Percentiles rank a stretch among this genome's conserved stretches.
Conservation (phyloP, 768 basidiomycete genomes). For the Collybiopsis confluens region DNA sequence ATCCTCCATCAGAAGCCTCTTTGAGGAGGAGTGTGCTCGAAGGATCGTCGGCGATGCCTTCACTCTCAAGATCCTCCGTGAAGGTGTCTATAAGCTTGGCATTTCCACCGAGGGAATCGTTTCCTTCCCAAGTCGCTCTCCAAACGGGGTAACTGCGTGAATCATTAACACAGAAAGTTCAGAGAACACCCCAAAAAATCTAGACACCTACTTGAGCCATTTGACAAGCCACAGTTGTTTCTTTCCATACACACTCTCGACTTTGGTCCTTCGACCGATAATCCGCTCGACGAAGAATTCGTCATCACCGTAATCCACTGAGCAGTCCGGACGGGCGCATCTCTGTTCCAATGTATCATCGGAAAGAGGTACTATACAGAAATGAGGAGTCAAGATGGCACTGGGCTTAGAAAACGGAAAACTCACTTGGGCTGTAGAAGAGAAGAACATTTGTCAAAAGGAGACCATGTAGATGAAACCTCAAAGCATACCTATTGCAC, state of each 20-base stretch:
- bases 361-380: not conserved
- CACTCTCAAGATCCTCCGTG: not conserved
- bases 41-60: conserved; percentile 1
- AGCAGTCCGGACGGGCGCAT: conserved; percentile 3
- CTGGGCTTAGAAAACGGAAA: not conserved
- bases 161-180: not conserved
- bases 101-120: not conserved
- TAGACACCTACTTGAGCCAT: conserved; percentile 3
- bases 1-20: conserved; percentile 3
- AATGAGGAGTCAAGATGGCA: not conserved
- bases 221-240: conserved; percentile 3
- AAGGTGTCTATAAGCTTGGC: not conserved
- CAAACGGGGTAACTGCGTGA: conserved; percentile 2
- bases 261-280: conserved; percentile 1
- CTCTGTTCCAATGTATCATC: not conserved
- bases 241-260: not conserved
- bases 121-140: conserved; percentile 6
- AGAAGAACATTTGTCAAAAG: too few relatives aligned
- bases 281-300: conserved; percentile 3
- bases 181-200: not conserved
- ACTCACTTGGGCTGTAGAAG: not conserved
- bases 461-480: not conserved
- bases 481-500: not conserved
- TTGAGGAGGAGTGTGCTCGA: not conserved
- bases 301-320: not conserved